Percentiles rank a stretch among this genome's conserved stretches.
Evolutionary conservation across 345 rosid genomes (phyloP).

Genomic region (Barbarea vulgaris): DNA sequence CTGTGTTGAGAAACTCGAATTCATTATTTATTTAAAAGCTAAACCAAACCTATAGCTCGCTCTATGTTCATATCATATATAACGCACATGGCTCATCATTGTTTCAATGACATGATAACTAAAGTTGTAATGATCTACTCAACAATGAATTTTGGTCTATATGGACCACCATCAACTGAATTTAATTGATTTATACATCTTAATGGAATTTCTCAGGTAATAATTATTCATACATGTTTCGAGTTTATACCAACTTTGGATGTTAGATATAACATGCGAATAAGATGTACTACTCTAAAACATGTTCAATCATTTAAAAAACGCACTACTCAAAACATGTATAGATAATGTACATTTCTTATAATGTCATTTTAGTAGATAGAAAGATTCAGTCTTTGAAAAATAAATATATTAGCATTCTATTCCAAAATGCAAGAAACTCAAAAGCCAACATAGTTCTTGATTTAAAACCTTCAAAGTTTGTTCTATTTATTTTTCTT

Average conservation of each 20-base stretch:
- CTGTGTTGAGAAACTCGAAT: slow-evolving; percentile 28
- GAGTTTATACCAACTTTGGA: not conserved
- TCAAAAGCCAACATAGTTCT: not conserved
- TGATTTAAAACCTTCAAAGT: slow-evolving; percentile 8
- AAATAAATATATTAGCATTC: not conserved
- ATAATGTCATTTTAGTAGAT: not conserved
- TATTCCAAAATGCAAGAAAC: not conserved
- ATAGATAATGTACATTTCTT: not conserved
- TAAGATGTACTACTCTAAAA: not conserved
- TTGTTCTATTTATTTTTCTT: not conserved
- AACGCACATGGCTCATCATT: slow-evolving; percentile 44
- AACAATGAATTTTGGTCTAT: slow-evolving; percentile 32
- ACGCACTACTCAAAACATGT: not conserved
- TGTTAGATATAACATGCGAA: not conserved
- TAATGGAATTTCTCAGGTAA: not conserved
- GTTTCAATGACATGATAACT: slow-evolving; percentile 34
- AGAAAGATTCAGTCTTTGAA: not conserved
- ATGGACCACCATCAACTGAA: slow-evolving; percentile 36
- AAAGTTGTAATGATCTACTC: slow-evolving; percentile 46
- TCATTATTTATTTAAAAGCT: slow-evolving; percentile 25
- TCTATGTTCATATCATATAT: slow-evolving; percentile 32
- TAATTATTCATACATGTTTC: not conserved
- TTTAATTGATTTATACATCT: slow-evolving; percentile 2
- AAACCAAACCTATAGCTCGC: slow-evolving; percentile 28
- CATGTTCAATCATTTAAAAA: not conserved